Base-by-base conservation (phyloP, 352 stramenopile species). In the Phytophthora agathidicida region DNA sequence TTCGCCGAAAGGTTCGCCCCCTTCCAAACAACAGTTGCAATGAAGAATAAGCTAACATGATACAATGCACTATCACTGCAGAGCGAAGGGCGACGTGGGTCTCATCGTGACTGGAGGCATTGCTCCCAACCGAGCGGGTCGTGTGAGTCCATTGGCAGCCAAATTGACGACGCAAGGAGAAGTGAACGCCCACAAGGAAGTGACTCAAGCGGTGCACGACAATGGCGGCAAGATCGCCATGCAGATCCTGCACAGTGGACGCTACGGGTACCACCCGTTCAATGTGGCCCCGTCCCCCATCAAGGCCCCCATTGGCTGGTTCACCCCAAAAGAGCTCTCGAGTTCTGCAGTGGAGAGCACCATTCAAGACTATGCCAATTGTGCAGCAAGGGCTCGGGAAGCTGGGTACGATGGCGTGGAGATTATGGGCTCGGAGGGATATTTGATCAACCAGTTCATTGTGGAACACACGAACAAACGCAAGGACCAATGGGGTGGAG, bases 381-480 rank as follows among this genome's bases (percentile, higher is more conserved):
- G 81, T 59, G 90, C 91, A 0, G 79, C 79, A 20, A 80, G 97
- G 20, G 90, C 83, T 7, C 58, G 67, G 36, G 77, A 97, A 65
- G 96, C 94, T 7, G 97, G 97, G 16, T 99, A 99, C 71, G 96
- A 99, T 61, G 97, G 96, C 17, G 96, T 99, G 1, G 97, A 99
- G 81, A 94, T 99, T 53, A 99, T 99, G 96, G 96, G 95, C 2
- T 97, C 81, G n/a, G 96, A 99, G 77, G 97, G 97, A 9, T 99
- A 99, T 59, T 60, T 99, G 6, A 97, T 99, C 66, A 98, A 98
- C 73, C 92, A 99, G 86, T 99, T 99, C 64, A 88, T 99, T 47
- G 89, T 96, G 2, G 77, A 90, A 33, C 78, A 93, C 58, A 99
- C 96, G 3, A 99, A 99, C 77, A 86, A 94, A 20, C 86, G 96